Evolutionary conservation across 2,329 filamentous ascomycete genomes (phyloP).

Genomic region (Fusarium kyushuense): DNA sequence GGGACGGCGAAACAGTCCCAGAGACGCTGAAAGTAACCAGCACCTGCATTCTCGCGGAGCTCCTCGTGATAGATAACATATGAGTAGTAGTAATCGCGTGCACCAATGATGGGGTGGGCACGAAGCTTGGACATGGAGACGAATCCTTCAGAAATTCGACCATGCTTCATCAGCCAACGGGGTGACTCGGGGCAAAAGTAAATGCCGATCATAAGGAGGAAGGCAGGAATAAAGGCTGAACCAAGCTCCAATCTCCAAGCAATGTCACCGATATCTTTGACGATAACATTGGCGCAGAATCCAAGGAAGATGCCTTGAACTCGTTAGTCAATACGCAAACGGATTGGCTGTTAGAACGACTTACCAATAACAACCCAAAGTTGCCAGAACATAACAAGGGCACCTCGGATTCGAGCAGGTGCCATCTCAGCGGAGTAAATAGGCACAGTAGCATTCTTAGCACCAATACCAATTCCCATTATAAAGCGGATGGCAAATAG

Average conservation of each 20-base stretch:
- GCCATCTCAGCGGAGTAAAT: conserved; percentile 81
- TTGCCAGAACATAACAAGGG: conserved; percentile 85
- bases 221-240: conserved; percentile 69
- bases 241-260: conserved; percentile 63
- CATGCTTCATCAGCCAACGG: conserved; percentile 75
- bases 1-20: conserved; percentile 75
- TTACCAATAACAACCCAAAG: conserved; percentile 71
- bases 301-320: conserved; percentile 56
- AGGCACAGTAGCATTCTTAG: conserved; percentile 74
- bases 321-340: fast-evolving
- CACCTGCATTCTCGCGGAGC: conserved; percentile 54
- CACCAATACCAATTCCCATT: conserved; percentile 77
- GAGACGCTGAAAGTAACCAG: conserved; percentile 61
- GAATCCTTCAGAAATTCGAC: conserved; percentile 70
- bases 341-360: fast-evolving
- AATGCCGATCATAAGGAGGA: conserved; percentile 66
- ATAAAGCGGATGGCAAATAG: conserved; percentile 75
- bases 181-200: conserved; percentile 75
- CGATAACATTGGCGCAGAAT: conserved; percentile 54
- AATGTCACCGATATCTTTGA: conserved; percentile 43
- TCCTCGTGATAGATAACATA: conserved; percentile 59
- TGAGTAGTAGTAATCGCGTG: conserved; percentile 70
- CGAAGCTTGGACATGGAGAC: conserved; percentile 64
- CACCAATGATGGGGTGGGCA: conserved; percentile 66
- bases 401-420: conserved; percentile 75